These are phyloP conservation scores for Immersiporthe knoxdaviesiana DNA, from an alignment of 2,329 filamentous ascomycete genomes.

Conservation along the genomic window DNA sequence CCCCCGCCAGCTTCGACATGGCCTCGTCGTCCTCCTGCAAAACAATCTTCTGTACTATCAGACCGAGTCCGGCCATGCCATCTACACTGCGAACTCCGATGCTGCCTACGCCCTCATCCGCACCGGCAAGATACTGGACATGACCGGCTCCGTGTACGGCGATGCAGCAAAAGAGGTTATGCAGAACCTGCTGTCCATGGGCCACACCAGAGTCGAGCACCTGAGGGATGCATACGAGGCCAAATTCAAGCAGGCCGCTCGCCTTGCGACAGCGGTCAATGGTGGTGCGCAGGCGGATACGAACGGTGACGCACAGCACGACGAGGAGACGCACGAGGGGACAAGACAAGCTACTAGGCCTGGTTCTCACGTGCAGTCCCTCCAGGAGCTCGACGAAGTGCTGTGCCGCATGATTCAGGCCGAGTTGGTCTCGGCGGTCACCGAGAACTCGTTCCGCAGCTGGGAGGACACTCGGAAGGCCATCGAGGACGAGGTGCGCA, in stretches of 20 bases:
- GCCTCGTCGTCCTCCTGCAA: slow-evolving; percentile 82
- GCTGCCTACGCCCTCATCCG: slow-evolving; percentile 83
- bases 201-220: slow-evolving; percentile 74
- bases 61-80: slow-evolving; percentile 65
- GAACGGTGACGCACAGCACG: slow-evolving; percentile 38
- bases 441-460: slow-evolving; percentile 59
- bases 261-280: slow-evolving; percentile 17
- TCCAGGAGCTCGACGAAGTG: slow-evolving; percentile 53
- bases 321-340: slow-evolving; percentile 40
- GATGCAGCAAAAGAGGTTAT: slow-evolving; percentile 74
- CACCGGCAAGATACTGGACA: slow-evolving; percentile 77
- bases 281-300: slow-evolving; percentile 3
- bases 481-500: slow-evolving; percentile 65
- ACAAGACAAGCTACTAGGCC: slow-evolving; percentile 36
- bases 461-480: slow-evolving; percentile 63
- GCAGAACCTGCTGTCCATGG: slow-evolving; percentile 74
- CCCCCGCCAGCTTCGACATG: slow-evolving; percentile 77
- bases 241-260: slow-evolving; percentile 37
- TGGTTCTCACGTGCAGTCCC: slow-evolving; percentile 46
- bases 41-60: slow-evolving; percentile 83
- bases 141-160: slow-evolving; percentile 75
- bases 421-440: slow-evolving; percentile 70
- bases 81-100: slow-evolving; percentile 82
- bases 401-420: slow-evolving; percentile 61
- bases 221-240: slow-evolving; percentile 64